Conservation (phyloP, 2,329 filamentous ascomycete genomes). For the Thielaviopsis cerberus region DNA sequence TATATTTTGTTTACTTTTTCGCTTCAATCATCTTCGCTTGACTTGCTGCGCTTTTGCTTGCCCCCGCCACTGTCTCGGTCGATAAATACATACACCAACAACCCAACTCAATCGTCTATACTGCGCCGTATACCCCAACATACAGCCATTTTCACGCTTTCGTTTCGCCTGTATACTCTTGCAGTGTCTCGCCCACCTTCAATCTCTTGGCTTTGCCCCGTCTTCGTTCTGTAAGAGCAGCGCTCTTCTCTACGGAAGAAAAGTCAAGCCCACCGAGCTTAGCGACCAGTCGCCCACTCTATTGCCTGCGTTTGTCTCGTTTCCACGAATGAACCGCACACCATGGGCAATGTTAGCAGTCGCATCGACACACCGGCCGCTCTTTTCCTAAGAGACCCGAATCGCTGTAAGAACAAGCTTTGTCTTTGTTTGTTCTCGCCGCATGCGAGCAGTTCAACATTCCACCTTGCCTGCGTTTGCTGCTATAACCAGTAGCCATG, state of each 20-base stretch:
- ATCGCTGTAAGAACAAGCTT: constrained; percentile 62
- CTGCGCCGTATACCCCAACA: too few species aligned
- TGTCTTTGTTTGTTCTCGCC: constrained; percentile 5
- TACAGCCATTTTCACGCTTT: constrained; percentile 9
- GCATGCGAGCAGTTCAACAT: background rate
- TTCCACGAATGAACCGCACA: constrained; percentile 18
- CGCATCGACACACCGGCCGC: constrained; percentile 64
- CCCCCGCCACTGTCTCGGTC: too few species aligned
- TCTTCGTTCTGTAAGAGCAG: background rate
- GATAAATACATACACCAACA: too few species aligned
- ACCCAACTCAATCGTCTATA: too few species aligned
- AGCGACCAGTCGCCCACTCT: background rate
- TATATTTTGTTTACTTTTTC: background rate
- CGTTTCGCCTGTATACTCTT: constrained; percentile 1
- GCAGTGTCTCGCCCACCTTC: background rate
- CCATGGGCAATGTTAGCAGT: constrained; percentile 86
- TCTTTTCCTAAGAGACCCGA: constrained; percentile 80
- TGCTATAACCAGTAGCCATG: background rate
- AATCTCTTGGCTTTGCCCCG: background rate
- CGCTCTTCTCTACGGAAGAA: background rate
- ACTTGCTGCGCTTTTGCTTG: too few species aligned
- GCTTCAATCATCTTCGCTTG: background rate
- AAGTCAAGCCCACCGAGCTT: background rate
- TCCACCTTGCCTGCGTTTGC: background rate
- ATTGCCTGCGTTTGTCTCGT: background rate